A percentile compares a stretch with the other conserved stretches of the same genome.
phyloP scores from a whole-genome alignment of 306 rosid species.

The Gillenia trifoliata region DNA sequence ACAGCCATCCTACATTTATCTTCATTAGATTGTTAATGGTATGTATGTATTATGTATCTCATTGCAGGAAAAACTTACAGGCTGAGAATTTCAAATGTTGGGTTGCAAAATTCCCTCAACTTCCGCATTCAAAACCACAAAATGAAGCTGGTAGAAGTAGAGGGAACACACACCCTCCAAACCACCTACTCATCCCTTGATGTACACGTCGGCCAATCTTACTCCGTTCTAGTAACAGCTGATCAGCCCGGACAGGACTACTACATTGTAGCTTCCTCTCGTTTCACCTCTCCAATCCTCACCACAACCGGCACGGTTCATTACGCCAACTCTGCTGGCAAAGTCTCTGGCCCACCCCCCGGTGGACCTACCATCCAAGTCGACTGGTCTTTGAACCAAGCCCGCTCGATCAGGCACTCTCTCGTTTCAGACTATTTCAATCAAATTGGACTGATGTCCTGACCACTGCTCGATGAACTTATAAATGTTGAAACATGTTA shows the following conservation, averaged over 20 bases:
- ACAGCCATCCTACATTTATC: neutral
- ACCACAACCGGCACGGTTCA: slow-evolving; percentile 72
- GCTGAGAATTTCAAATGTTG: slow-evolving; percentile 91
- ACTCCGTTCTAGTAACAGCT: slow-evolving; percentile 75
- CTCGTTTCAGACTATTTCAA: neutral
- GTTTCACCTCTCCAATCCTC: slow-evolving; percentile 55
- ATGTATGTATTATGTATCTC: neutral
- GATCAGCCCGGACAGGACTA: slow-evolving; percentile 89
- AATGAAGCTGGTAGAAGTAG: slow-evolving; percentile 87
- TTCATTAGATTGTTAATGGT: neutral
- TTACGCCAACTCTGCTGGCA: slow-evolving; percentile 76
- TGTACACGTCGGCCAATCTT: slow-evolving; percentile 87
- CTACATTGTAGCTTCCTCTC: slow-evolving; percentile 66
- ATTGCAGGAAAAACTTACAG: slow-evolving; percentile 87
- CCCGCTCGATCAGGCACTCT: slow-evolving; percentile 82
- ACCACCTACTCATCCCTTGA: slow-evolving; percentile 79
- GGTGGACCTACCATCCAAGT: slow-evolving; percentile 99
- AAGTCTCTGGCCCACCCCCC: slow-evolving; percentile 77
- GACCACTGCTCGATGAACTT: neutral
- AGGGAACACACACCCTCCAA: slow-evolving; percentile 94
- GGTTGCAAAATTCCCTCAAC: slow-evolving; percentile 80
- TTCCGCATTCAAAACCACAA: slow-evolving; percentile 81
- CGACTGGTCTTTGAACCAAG: slow-evolving; percentile 98
- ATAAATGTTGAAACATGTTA: no score
- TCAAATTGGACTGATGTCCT: neutral